These are phyloP conservation scores for Colletotrichum agaves DNA, from an alignment of 2,329 filamentous ascomycete species.

Conservation along the genomic window DNA sequence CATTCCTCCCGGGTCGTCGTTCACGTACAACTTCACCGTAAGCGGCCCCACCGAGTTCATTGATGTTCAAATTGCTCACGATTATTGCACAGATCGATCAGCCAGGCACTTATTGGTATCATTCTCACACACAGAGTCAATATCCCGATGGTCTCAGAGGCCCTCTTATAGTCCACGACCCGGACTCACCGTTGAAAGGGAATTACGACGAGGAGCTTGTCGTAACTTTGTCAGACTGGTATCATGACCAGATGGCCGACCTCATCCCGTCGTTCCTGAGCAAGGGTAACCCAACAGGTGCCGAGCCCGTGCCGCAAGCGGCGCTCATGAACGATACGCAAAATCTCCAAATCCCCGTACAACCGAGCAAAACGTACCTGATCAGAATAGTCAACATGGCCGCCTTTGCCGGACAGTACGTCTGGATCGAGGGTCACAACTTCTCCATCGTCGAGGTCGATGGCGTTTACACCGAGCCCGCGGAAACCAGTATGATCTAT, in stretches of 20 bases:
- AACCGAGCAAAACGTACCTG: constrained; percentile 77
- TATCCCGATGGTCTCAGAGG: constrained; percentile 77
- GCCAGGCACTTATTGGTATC: constrained; percentile 84
- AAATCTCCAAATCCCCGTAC: constrained; percentile 66
- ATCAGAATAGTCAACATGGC: constrained; percentile 79
- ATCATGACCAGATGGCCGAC: constrained; percentile 67
- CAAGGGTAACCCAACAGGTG: constrained; percentile 66
- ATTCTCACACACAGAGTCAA: constrained; percentile 74
- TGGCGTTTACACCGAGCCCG: constrained; percentile 73
- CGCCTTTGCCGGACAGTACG: constrained; percentile 74
- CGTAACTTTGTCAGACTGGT: constrained; percentile 76
- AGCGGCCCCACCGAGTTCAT: constrained; percentile 24
- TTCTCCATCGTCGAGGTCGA: constrained; percentile 79
- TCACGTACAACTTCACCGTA: constrained; percentile 78
- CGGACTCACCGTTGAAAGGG: constrained; percentile 64
- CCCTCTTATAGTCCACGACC: constrained; percentile 73
- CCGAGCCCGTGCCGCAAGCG: constrained; percentile 74
- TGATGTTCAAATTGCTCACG: neutral
- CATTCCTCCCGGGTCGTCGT: constrained; percentile 70
- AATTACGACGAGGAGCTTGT: constrained; percentile 72
- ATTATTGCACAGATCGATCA: constrained; percentile 62
- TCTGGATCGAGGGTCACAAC: constrained; percentile 75
- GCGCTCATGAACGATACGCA: constrained; percentile 78
- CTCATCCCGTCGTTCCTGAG: constrained; percentile 61
- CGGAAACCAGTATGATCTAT: constrained; percentile 72